Evolutionary conservation across 2,329 filamentous ascomycete genomes (phyloP), one percentile per base, ranked within the genome.

Genomic region (Xylariales sp.): DNA sequence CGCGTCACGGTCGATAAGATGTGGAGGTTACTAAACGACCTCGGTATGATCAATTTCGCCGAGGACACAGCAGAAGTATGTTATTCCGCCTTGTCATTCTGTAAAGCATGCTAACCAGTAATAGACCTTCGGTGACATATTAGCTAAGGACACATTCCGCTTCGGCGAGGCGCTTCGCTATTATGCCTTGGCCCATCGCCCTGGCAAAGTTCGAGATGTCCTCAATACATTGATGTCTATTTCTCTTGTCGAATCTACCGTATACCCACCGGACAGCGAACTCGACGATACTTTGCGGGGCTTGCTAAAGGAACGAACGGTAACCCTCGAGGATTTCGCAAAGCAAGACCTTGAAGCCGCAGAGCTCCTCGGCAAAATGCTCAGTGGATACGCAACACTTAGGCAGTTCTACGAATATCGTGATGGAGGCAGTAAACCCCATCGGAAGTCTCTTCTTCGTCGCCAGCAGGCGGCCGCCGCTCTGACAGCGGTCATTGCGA

Each of bases 371-470:
- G 93, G 94, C 54, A 92, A 91, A 69, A 91, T 94, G 81, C 89
- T 97, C 9, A 96, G 93, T 77, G 95, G 95, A 28, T 98, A 98
- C 76, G 95, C 94, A 28, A 97, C 94, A 0, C 84, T 98, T 23
- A 91, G 95, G 43, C 91, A 90, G 72, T 97, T 95, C 82, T 98
- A 97, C 79, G 91, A 94, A 69, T 86, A 94, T n/a, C 89, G 95
- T 56, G 95, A 98, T 75, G 87, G 89, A 74, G 67, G 73, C 18
- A 71, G 71, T 30, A 75, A 73, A 23, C 77, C 28, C 80, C 85
- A 45, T 43, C 70, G 77, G 30, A 81, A 82, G 65, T 85, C 89
- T 0, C 81, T 90, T 28, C 84, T 87, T 12, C 84, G 90, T 23
- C 91, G 90, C 72, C 87, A 89, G 62, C 88, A 91, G 71, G 86